These are phyloP conservation scores for Lavandula angustifolia DNA, from an alignment of 257 asterid species.

Conservation along the genomic window DNA sequence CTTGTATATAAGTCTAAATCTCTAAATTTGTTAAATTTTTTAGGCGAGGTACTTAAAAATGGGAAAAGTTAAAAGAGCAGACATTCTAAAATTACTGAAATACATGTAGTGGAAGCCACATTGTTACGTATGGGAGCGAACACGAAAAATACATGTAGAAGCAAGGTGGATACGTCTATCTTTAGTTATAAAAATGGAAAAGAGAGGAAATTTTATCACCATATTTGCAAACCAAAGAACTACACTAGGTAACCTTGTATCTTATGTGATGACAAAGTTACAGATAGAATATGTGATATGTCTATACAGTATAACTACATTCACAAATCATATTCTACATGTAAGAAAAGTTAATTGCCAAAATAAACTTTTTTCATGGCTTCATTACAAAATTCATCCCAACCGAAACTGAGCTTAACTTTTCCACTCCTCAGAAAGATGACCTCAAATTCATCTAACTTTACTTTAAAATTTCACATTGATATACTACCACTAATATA, in stretches of 20 bases:
- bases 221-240: not conserved
- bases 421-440: constrained; percentile 10
- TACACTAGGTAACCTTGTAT: too few species aligned
- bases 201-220: not conserved
- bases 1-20: constrained; percentile 15
- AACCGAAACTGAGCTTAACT: not conserved
- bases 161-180: not conserved
- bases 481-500: not conserved
- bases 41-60: not conserved
- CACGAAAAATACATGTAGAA: not conserved
- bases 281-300: too few species aligned
- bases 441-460: constrained; percentile 18
- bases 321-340: not conserved
- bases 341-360: not conserved
- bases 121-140: not conserved
- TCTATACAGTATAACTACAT: not conserved
- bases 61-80: not conserved
- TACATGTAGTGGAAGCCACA: not conserved
- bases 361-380: not conserved
- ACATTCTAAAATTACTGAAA: too few species aligned
- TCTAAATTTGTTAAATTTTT: not conserved
- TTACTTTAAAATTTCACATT: not conserved
- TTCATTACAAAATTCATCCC: not conserved
- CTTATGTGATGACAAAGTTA: too few species aligned
- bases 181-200: not conserved